phyloP scores from a whole-genome alignment of 2,329 filamentous ascomycete genomes.

The Cladophialophora exuberans region DNA sequence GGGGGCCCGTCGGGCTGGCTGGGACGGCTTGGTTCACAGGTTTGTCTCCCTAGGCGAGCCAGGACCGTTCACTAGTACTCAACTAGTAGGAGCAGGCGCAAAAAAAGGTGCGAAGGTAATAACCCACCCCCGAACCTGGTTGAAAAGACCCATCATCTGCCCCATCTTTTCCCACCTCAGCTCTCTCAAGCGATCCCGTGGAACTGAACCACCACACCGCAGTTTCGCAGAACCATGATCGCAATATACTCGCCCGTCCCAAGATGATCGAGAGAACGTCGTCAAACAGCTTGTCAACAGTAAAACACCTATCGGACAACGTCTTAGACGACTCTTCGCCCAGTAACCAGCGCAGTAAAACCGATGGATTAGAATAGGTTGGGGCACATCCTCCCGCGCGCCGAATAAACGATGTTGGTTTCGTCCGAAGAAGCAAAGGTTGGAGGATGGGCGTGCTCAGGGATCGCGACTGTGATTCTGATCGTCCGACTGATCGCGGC shows the following conservation, averaged over 20 bases:
- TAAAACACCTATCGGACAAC: too few species aligned
- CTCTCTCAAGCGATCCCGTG: too few species aligned
- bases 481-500: slow-evolving; percentile 20
- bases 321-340: neutral
- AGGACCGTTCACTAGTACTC: too few species aligned
- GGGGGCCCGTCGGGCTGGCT: neutral
- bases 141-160: neutral
- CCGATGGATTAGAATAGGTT: neutral
- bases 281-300: too few species aligned
- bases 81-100: too few species aligned
- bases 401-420: slow-evolving; percentile 25
- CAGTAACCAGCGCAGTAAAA: neutral
- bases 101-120: neutral
- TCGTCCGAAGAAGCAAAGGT: slow-evolving; percentile 23
- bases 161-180: neutral
- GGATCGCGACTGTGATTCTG: slow-evolving; percentile 21
- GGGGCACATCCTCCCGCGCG: neutral
- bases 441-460: slow-evolving; percentile 24
- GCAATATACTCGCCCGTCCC: too few species aligned
- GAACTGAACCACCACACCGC: slow-evolving; percentile 2
- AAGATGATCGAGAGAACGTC: too few species aligned
- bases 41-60: too few species aligned
- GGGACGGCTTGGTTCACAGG: neutral
- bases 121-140: neutral
- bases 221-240: neutral